Base-by-base conservation (phyloP, 108 stramenopile genomes). In the Cyclostephanos tholiformis region DNA sequence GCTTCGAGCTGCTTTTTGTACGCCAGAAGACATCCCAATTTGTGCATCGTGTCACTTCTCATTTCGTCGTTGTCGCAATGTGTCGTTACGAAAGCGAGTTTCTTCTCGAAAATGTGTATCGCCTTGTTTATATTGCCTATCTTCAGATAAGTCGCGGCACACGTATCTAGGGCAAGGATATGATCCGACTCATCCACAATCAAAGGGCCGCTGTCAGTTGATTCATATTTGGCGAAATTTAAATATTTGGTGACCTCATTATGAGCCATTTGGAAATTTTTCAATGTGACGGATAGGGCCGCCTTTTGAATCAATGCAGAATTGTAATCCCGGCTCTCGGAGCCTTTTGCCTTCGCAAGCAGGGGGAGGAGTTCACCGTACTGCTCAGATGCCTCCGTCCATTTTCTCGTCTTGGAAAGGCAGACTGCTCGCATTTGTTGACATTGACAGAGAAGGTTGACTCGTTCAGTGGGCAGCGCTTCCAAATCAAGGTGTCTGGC, bases 11-110 rank as follows among this genome's bases (percentile, higher is more conserved):
- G 39, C 8, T 73, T 69, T 41, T 73, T 63, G 63, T 68, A 64
- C 4, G 79, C 72, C 3, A 80, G 48, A 22, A 80, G 72, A 65
- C 79, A 80, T 13, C 79, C 79, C 41, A 80, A 52, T 46, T 80
- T 80, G 62, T 80, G 72, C 72, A 80, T 68, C 8, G 79, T 50
- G 36, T 80, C 65, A 25, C 72, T 72, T 51, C 73, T 72, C 46
- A 69, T 26, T 57, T 80, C 79, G 46, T 80, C 72, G 25, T 51
- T 49, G 36, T 68, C 35, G 22, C 67, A 61, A 43, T 57, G 66
- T 6, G 41, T 53, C 16, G 69, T 35, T 27, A 80, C 25, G 62
- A 72, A 68, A 19, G 51, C 63, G 0, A 80, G 51, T 22, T 80
- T 72, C 50, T 62, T 53, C 67, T 80, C 55, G 58, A 73, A 73